Conservation (phyloP, 768 basidiomycete genomes). For the Lactarius hengduanensis region DNA sequence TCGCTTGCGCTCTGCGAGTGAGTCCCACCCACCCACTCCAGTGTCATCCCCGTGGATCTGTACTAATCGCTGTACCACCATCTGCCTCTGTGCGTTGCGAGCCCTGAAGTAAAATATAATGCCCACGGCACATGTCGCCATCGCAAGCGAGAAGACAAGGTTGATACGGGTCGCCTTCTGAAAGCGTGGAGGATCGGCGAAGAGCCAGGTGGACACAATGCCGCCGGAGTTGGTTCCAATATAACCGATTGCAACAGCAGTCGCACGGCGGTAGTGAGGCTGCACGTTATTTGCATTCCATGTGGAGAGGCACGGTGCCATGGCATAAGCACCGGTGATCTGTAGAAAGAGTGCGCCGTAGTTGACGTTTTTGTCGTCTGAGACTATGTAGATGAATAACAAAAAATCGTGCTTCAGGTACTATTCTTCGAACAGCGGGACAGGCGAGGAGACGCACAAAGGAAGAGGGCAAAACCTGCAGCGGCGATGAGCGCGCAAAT, state of each 20-base stretch:
- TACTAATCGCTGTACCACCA: conserved; percentile 10
- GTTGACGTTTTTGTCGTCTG: conserved; percentile 26
- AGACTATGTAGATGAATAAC: conserved; percentile 15
- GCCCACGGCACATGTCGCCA: conserved; percentile 7
- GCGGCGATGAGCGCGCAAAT: conserved; percentile 21
- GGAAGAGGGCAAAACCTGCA: conserved; percentile 26
- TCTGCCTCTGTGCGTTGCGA: conserved; percentile 21
- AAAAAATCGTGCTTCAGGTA: background rate
- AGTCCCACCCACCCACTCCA: conserved; percentile 23
- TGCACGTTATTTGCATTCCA: conserved; percentile 37
- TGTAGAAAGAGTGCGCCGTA: conserved; percentile 36
- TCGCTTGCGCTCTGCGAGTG: conserved; percentile 18
- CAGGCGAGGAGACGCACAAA: conserved; percentile 14
- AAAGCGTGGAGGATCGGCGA: conserved; percentile 23
- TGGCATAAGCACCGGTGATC: conserved; percentile 34
- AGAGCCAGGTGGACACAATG: conserved; percentile 26
- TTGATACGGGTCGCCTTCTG: conserved; percentile 25
- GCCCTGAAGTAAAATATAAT: conserved; percentile 14
- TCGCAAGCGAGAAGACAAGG: conserved; percentile 17
- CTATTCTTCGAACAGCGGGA: background rate
- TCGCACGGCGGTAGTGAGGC: conserved; percentile 35
- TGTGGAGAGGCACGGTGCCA: conserved; percentile 32
- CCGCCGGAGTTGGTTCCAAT: conserved; percentile 28
- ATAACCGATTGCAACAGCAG: conserved; percentile 34
- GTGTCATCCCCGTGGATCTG: conserved; percentile 11